Percentiles rank a stretch among this genome's conserved stretches.
These are phyloP conservation scores for Hericium rajendrae DNA, from an alignment of 768 basidiomycete genomes.

Conservation along the genomic window DNA sequence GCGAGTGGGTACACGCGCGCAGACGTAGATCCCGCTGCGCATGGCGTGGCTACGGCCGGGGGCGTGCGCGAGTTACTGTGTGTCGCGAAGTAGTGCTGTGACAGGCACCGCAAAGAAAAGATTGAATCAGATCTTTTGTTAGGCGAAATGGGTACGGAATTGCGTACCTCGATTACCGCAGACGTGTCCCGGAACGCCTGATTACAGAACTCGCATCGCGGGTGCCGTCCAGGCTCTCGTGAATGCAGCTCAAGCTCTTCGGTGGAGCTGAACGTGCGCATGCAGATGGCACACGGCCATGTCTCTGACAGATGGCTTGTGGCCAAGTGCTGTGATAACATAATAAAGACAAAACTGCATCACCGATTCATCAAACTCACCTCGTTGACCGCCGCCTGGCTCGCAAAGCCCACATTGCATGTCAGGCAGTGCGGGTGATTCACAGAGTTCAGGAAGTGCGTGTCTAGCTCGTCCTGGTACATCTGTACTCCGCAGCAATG, in stretches of 20 bases:
- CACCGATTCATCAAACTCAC: not conserved
- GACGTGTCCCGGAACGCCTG: not conserved
- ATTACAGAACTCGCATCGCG: slow-evolving; percentile 2
- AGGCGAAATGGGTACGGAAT: too few species aligned
- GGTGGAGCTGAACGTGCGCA: not conserved
- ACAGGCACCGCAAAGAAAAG: not conserved
- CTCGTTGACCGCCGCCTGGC: not conserved
- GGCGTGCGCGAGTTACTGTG: not conserved
- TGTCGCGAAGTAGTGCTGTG: not conserved
- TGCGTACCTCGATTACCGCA: not conserved
- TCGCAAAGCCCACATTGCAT: not conserved
- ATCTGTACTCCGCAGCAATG: slow-evolving; percentile 2
- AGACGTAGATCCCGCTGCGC: not conserved
- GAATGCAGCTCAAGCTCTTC: not conserved
- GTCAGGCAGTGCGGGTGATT: not conserved
- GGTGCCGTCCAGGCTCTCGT: not conserved
- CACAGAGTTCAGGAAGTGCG: not conserved
- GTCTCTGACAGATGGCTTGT: too few species aligned
- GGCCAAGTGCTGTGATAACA: too few species aligned
- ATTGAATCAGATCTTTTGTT: too few species aligned
- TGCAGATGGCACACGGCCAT: not conserved
- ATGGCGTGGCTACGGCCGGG: too few species aligned
- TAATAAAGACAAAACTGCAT: too few species aligned
- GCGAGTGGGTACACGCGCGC: not conserved
- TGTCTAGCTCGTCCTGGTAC: not conserved